Evolutionary conservation across 345 rosid genomes (phyloP), one percentile per base, ranked within the genome.

Genomic region (Odontarrhena argentea): DNA sequence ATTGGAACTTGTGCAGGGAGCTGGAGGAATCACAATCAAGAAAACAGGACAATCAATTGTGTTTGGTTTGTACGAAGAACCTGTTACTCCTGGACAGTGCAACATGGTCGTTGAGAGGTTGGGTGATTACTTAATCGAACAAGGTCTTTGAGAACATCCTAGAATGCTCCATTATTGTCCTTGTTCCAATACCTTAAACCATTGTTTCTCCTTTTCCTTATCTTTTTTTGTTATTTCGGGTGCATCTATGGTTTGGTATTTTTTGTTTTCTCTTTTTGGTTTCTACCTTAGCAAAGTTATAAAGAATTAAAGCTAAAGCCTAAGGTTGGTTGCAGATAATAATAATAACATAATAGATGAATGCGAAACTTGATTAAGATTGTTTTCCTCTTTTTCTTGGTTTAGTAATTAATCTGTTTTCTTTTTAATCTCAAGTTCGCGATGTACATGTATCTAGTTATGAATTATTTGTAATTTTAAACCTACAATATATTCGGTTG

Each of bases 31-130:
- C 42, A 85, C 91, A 3, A 82, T 89, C 67, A 89, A 87, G 82
- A 89, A 89, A 71, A 89, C 96, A 4, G 77, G 68, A 25, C 88
- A 85, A 73, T 86, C 96, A 8, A 74, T 89, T 76, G 75, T 89
- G 46, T 82, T 87, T 24, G 93, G 96, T 9, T 45, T 87, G 65
- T 89, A 89, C 2, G 91, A 89, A 53, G 96, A 89, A 41, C 93
- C 96, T 3, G 67, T 89, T 76, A 85, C 86, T 58, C 87, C 93
- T 5, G 91, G 93, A 59, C 96, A 89, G 82, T 86, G 96, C 79
- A 86, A 87, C 91, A 83, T 89, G 88, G 71, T 89, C 28, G 93
- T 89, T 4, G 93, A 89, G 81, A 89, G 91, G 91, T 59, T 86
- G 85, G 93, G 93, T 18, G 96, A 89, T 81, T 87, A 85, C 79